Conservation (phyloP, 2,329 filamentous ascomycete species). For the Cryphonectria nitschkei region DNA sequence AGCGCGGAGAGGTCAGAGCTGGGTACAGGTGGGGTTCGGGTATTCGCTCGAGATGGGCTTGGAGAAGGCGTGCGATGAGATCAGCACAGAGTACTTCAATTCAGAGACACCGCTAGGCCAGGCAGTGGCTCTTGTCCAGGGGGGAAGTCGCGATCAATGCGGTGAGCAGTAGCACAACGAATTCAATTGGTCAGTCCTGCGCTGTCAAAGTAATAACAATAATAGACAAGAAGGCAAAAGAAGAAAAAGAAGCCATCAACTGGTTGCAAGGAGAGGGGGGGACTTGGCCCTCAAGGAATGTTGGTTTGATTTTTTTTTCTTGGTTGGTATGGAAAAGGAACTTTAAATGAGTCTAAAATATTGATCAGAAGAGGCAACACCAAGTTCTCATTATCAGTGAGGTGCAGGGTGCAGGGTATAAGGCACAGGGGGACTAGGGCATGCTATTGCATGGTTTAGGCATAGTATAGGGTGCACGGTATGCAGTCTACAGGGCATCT, state of each 20-base stretch:
- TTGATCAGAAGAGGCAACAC: slow-evolving; percentile 2
- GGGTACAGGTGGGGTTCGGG: neutral
- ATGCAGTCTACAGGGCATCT: neutral
- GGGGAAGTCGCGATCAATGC: neutral
- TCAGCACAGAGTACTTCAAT: neutral
- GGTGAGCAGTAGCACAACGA: neutral
- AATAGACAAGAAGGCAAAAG: neutral
- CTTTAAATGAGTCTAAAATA: slow-evolving; percentile 8
- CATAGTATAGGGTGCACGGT: neutral
- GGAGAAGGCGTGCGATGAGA: neutral
- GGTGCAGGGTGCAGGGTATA: neutral
- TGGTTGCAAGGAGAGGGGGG: neutral
- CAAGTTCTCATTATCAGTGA: neutral
- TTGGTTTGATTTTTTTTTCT: neutral
- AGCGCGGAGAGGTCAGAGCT: slow-evolving; percentile 1
- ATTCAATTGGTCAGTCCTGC: neutral
- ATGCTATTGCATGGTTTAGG: neutral
- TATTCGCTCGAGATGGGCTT: neutral
- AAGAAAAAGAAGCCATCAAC: neutral
- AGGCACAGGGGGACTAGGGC: neutral
- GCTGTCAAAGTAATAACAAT: neutral
- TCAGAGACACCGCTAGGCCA: neutral
- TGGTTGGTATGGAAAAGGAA: neutral
- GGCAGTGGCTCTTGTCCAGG: neutral
- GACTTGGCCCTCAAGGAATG: neutral